Percentiles rank a stretch among this genome's conserved stretches.
These are phyloP conservation scores for Hortiboletus flavorubellus DNA, from an alignment of 768 basidiomycete species.

Conservation along the genomic window DNA sequence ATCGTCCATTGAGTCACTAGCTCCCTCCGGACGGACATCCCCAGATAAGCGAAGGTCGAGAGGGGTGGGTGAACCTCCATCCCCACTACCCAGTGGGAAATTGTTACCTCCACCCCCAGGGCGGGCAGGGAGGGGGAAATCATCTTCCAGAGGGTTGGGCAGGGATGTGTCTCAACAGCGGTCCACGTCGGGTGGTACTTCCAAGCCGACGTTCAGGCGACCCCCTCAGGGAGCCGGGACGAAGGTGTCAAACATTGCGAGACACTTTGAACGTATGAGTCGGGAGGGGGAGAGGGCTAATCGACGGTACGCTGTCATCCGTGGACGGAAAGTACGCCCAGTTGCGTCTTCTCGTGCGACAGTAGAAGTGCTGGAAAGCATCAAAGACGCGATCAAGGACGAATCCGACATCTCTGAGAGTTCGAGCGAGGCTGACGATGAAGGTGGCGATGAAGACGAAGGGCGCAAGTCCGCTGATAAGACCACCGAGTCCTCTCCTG, in stretches of 20 bases:
- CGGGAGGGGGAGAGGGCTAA: constrained; percentile 73
- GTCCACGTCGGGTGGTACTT: constrained; percentile 32
- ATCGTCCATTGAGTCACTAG: constrained; percentile 51
- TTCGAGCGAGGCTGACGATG: constrained; percentile 62
- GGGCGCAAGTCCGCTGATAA: constrained; percentile 31
- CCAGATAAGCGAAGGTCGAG: constrained; percentile 62
- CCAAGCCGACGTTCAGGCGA: constrained; percentile 57
- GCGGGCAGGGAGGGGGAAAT: constrained; percentile 39
- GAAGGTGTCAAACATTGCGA: constrained; percentile 85
- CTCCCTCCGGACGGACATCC: constrained; percentile 62
- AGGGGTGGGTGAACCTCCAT: constrained; percentile 35
- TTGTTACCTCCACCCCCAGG: constrained; percentile 27
- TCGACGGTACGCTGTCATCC: constrained; percentile 79
- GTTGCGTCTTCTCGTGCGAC: constrained; percentile 86
- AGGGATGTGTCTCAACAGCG: constrained; percentile 44
- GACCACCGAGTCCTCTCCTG: constrained; percentile 29
- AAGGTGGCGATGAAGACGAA: constrained; percentile 60
- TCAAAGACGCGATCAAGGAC: constrained; percentile 90
- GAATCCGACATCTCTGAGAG: constrained; percentile 72
- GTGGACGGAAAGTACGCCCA: constrained; percentile 83
- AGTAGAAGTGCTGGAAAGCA: constrained; percentile 83
- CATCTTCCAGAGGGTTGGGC: constrained; percentile 29
- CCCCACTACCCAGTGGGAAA: constrained; percentile 23
- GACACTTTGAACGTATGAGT: constrained; percentile 84
- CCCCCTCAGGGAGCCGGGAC: constrained; percentile 46